Evolutionary conservation across 768 basidiomycete species (phyloP).

Genomic region (Naganishia randhawae): DNA sequence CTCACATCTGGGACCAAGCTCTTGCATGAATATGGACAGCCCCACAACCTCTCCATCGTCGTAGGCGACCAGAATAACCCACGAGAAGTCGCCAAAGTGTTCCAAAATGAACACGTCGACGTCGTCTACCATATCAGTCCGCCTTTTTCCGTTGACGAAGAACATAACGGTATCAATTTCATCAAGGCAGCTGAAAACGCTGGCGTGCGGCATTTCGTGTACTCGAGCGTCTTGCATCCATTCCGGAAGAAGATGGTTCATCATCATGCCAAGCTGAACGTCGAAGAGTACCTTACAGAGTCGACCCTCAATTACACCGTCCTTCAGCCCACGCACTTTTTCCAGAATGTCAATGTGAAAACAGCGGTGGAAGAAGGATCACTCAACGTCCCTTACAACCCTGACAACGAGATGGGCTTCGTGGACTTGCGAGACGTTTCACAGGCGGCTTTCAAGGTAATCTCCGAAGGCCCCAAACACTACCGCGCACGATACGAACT

Average conservation of each 20-base stretch:
- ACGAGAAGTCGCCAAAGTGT: slow-evolving; percentile 21
- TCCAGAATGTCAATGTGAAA: slow-evolving; percentile 45
- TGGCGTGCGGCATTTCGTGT: slow-evolving; percentile 9
- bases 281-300: slow-evolving; percentile 17
- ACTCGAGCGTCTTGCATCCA: slow-evolving; percentile 36
- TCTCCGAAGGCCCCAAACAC: slow-evolving; percentile 45
- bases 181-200: slow-evolving; percentile 6
- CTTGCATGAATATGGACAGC: slow-evolving; percentile 18
- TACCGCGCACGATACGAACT: slow-evolving; percentile 51
- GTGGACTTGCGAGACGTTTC: slow-evolving; percentile 50
- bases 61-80: slow-evolving; percentile 19
- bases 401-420: slow-evolving; percentile 48
- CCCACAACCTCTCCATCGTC: slow-evolving; percentile 14
- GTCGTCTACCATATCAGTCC: slow-evolving; percentile 17
- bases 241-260: slow-evolving; percentile 45
- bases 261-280: slow-evolving; percentile 33
- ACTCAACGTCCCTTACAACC: slow-evolving; percentile 40
- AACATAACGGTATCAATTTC: slow-evolving; percentile 13
- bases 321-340: slow-evolving; percentile 48
- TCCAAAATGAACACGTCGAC: slow-evolving; percentile 19
- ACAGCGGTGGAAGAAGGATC: slow-evolving; percentile 34
- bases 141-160: slow-evolving; percentile 4
- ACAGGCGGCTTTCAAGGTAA: slow-evolving; percentile 41
- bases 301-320: slow-evolving; percentile 17
- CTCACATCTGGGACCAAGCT: slow-evolving; percentile 13